Conservation (phyloP, 2,329 filamentous ascomycete species). For the Camillea tinctor region DNA sequence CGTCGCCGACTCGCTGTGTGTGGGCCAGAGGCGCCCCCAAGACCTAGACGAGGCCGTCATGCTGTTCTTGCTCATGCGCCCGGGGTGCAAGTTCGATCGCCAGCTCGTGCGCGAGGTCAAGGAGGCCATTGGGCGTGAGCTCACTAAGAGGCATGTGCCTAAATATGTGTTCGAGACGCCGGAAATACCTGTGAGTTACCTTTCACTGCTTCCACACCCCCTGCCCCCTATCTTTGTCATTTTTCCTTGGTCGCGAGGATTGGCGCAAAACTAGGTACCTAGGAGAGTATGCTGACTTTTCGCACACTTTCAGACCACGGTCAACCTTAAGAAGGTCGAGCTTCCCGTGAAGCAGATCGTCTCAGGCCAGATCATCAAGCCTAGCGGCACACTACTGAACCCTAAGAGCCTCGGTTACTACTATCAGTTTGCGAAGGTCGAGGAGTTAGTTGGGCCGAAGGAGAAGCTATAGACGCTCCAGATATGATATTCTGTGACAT, state of each 20-base stretch:
- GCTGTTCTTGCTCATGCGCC: conserved; percentile 55
- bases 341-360: conserved; percentile 83
- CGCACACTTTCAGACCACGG: conserved; percentile 59
- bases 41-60: conserved; percentile 56
- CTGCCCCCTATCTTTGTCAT: neutral
- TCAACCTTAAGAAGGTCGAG: conserved; percentile 85
- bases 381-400: conserved; percentile 75
- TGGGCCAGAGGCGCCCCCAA: conserved; percentile 67
- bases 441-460: conserved; percentile 51
- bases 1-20: conserved; percentile 72
- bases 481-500: neutral
- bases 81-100: conserved; percentile 54
- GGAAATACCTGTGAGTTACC: conserved; percentile 68
- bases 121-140: conserved; percentile 61
- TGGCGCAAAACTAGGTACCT: neutral
- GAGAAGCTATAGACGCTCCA: conserved; percentile 46
- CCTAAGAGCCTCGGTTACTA: conserved; percentile 74
- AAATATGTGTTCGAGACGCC: conserved; percentile 76
- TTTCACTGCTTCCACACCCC: neutral
- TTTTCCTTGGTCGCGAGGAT: neutral
- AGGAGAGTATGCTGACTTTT: conserved; percentile 15
- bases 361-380: conserved; percentile 69
- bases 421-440: conserved; percentile 74
- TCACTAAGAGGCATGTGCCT: conserved; percentile 74
- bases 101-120: conserved; percentile 59